These are phyloP conservation scores for Solanum paucissectum DNA, from an alignment of 257 asterid species.

Conservation along the genomic window DNA sequence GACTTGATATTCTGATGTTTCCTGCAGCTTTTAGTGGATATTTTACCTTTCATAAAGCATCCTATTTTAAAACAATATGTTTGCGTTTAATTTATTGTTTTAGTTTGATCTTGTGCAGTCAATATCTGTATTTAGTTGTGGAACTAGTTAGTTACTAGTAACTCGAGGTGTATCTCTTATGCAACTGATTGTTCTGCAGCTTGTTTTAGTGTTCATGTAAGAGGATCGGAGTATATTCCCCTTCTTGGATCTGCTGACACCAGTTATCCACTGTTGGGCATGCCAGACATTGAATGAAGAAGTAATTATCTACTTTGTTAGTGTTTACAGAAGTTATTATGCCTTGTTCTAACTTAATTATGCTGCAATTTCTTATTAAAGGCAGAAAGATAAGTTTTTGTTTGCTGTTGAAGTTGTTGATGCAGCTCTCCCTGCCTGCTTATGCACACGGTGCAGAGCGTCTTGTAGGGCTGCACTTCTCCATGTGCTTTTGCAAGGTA, in stretches of 20 bases:
- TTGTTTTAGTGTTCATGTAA: slow-evolving; percentile 84
- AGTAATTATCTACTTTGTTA: neutral
- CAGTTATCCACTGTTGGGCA: slow-evolving; percentile 33
- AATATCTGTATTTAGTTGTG: neutral
- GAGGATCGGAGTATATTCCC: slow-evolving; percentile 90
- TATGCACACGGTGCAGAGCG: neutral
- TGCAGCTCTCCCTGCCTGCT: neutral
- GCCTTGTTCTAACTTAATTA: neutral
- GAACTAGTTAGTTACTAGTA: neutral
- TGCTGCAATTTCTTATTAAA: neutral
- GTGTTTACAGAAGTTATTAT: neutral
- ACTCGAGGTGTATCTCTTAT: neutral
- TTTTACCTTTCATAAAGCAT: neutral
- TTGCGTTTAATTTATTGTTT: neutral
- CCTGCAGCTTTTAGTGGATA: neutral
- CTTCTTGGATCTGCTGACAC: slow-evolving; percentile 61
- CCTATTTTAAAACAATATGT: neutral
- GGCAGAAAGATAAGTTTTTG: neutral
- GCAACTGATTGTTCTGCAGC: slow-evolving; percentile 43
- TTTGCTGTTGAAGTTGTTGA: neutral
- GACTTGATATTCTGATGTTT: neutral
- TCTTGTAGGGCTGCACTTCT: neutral
- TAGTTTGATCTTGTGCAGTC: neutral
- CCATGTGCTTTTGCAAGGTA: neutral
- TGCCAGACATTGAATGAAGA: slow-evolving; percentile 35